Evolutionary conservation across 2,329 filamentous ascomycete genomes (phyloP).

Genomic region (Nannizziopsis arthrosporioides): DNA sequence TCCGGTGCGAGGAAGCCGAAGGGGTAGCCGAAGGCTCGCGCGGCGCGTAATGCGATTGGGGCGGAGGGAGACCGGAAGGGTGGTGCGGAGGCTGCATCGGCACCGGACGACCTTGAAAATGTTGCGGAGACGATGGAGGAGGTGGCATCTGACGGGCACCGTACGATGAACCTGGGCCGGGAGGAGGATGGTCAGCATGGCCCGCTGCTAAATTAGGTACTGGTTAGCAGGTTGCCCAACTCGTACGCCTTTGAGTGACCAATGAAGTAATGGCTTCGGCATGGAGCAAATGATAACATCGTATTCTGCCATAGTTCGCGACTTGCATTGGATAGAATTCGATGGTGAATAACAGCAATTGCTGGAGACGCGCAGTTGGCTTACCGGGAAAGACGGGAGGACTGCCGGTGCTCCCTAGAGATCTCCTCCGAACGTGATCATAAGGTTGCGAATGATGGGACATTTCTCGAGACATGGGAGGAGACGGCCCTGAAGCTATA

Average conservation of each 20-base stretch:
- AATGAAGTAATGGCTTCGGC: too few relatives aligned
- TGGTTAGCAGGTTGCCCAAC: too few relatives aligned
- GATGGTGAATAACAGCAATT: neutral
- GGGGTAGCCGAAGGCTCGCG: constrained; percentile 44
- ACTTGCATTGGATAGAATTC: neutral
- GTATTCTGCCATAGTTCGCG: neutral
- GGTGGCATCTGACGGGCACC: constrained; percentile 39
- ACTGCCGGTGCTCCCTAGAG: constrained; percentile 28
- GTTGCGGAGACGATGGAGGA: constrained; percentile 41
- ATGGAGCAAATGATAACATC: too few relatives aligned
- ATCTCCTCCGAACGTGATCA: constrained; percentile 27
- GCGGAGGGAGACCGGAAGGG: constrained; percentile 29
- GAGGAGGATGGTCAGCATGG: constrained; percentile 15
- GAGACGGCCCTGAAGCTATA: constrained; percentile 6
- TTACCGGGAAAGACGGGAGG: constrained; percentile 28
- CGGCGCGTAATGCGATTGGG: constrained; percentile 30
- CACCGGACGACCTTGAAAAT: constrained; percentile 33
- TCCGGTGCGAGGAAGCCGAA: constrained; percentile 40
- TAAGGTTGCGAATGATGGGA: constrained; percentile 25
- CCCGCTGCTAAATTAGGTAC: constrained; percentile 8
- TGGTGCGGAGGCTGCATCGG: constrained; percentile 31
- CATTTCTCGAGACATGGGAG: constrained; percentile 25
- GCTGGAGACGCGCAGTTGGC: constrained; percentile 17
- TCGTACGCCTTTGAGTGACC: too few relatives aligned
- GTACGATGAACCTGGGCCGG: constrained; percentile 27